A percentile compares a stretch with the other conserved stretches of the same genome.
These are phyloP conservation scores for Hysterangium stoloniferum DNA, from an alignment of 768 basidiomycete genomes.

Conservation along the genomic window DNA sequence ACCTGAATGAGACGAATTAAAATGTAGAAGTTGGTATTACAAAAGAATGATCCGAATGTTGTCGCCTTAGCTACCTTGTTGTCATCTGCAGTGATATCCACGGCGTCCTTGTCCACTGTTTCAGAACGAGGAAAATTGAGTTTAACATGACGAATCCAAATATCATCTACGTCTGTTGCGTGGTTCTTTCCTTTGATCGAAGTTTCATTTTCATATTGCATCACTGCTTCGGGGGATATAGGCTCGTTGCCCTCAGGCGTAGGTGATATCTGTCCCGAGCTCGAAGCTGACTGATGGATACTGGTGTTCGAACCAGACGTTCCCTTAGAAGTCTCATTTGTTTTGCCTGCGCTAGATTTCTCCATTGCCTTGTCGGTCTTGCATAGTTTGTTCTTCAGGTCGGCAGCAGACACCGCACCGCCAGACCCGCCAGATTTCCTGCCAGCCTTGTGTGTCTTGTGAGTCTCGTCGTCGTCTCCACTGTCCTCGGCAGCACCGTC, in stretches of 20 bases:
- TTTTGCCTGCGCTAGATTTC: background rate
- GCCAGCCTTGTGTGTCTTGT: constrained; percentile 21
- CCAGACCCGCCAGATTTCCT: constrained; percentile 39
- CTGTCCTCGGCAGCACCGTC: constrained; percentile 20
- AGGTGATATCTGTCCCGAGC: constrained; percentile 29
- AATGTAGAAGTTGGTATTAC: constrained; percentile 90
- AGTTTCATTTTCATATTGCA: too few relatives aligned
- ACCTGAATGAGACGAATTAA: constrained; percentile 85
- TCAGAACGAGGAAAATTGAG: background rate
- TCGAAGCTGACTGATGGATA: background rate
- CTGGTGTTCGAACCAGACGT: background rate
- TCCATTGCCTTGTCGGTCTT: constrained; percentile 56
- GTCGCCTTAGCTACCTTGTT: constrained; percentile 25
- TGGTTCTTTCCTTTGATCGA: background rate
- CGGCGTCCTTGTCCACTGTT: too few relatives aligned
- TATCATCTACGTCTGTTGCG: constrained; percentile 1
- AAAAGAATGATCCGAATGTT: constrained; percentile 51
- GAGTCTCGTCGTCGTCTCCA: constrained; percentile 17
- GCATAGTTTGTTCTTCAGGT: constrained; percentile 73
- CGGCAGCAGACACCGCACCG: constrained; percentile 49
- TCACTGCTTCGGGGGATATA: background rate
- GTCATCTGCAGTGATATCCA: background rate
- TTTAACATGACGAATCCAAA: constrained; percentile 8
- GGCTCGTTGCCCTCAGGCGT: constrained; percentile 5
- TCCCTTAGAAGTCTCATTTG: background rate